A percentile compares a stretch with the other conserved stretches of the same genome.
Conservation (phyloP, 75 land plant species). For the Selaginella tamariscina region DNA sequence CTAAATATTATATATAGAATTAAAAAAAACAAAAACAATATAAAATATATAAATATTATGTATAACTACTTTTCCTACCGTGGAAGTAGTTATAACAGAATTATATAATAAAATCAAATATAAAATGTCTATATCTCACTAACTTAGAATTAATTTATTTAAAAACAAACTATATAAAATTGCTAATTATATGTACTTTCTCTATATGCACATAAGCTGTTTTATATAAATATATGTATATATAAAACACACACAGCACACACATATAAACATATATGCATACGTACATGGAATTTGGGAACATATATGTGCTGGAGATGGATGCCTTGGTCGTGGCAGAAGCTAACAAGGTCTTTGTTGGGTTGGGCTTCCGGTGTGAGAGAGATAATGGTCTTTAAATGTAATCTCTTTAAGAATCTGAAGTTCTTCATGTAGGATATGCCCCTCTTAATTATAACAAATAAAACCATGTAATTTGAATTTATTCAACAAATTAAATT, state of each 20-base stretch:
- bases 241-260: too few species aligned
- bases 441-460: conserved; percentile 14
- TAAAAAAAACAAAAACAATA: background rate
- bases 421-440: conserved; percentile 27
- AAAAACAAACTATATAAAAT: too few species aligned
- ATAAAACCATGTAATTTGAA: background rate
- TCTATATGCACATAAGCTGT: too few species aligned
- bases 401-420: conserved; percentile 21
- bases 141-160: too few species aligned
- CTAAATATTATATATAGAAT: background rate
- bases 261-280: too few species aligned
- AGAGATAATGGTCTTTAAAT: conserved; percentile 21
- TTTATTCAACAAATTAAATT: background rate
- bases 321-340: conserved; percentile 23
- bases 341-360: conserved; percentile 18
- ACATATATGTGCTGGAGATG: conserved; percentile 19
- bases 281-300: conserved; percentile 24
- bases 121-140: too few species aligned
- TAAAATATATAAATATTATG: background rate
- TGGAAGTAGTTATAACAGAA: too few species aligned
- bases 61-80: too few species aligned
- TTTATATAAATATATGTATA: too few species aligned
- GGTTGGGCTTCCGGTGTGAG: conserved; percentile 27
- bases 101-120: too few species aligned
- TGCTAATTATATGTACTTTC: too few species aligned